Percentiles rank a stretch among this genome's conserved stretches.
Evolutionary conservation across 164 flowering plant genomes (phyloP).

Genomic region (Cinnamomum micranthum): DNA sequence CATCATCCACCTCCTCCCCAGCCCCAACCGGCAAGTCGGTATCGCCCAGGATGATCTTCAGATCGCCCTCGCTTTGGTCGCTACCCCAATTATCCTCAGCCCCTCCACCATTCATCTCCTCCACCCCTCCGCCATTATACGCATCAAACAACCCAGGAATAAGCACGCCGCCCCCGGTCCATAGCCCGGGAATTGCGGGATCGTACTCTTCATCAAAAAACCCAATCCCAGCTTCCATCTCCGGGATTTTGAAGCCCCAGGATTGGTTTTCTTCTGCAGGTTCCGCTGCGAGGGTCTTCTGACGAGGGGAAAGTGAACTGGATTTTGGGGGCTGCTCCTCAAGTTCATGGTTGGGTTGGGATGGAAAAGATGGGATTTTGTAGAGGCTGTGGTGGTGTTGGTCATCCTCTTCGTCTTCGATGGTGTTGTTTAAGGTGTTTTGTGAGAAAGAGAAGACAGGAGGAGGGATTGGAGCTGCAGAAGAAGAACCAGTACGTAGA

Average conservation of each 20-base stretch:
- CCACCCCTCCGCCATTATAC: background rate
- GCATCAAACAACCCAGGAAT: conserved; percentile 15
- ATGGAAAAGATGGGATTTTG: background rate
- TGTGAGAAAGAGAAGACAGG: background rate
- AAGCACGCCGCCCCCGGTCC: conserved; percentile 2
- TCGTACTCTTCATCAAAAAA: conserved; percentile 11
- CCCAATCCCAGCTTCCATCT: background rate
- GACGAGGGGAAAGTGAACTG: background rate
- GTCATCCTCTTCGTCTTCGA: background rate
- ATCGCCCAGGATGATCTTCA: conserved; percentile 90
- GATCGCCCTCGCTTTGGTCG: conserved; percentile 85
- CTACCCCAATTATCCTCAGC: conserved; percentile 79
- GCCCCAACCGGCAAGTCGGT: conserved; percentile 25
- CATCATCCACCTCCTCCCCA: conserved; percentile 37
- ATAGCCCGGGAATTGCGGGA: conserved; percentile 61
- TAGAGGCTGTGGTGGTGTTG: no score
- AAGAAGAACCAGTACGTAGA: conserved; percentile 27
- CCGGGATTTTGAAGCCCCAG: background rate
- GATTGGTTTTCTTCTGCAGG: no score
- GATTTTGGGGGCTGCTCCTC: no score
- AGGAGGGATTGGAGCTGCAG: conserved; percentile 15
- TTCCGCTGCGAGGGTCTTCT: no score
- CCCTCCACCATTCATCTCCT: conserved; percentile 7
- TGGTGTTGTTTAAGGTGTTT: background rate
- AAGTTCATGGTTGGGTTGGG: background rate